These are phyloP conservation scores for Puya raimondii DNA, from an alignment of 176 grass and related monocot genomes.

Conservation along the genomic window DNA sequence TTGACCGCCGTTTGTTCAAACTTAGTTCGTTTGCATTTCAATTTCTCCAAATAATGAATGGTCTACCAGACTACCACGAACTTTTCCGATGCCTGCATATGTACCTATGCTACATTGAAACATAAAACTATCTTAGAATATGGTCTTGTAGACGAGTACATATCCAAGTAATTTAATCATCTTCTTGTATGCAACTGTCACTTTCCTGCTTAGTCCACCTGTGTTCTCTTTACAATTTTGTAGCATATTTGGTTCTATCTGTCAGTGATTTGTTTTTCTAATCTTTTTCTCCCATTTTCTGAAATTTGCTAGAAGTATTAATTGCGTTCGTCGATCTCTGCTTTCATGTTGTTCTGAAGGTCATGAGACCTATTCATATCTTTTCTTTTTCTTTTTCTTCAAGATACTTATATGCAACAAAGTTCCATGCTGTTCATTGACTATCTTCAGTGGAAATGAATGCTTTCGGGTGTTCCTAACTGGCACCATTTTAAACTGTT, in stretches of 20 bases:
- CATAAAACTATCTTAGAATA: background rate
- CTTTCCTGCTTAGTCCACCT: background rate
- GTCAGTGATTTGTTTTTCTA: background rate
- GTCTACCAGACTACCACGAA: background rate
- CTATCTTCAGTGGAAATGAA: background rate
- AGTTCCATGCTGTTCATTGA: background rate
- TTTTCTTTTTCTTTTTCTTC: background rate
- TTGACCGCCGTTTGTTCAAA: background rate
- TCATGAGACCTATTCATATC: background rate
- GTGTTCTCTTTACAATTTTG: background rate
- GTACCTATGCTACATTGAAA: background rate
- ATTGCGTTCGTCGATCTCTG: background rate
- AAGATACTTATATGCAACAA: background rate
- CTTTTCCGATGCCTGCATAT: background rate
- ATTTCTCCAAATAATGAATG: background rate
- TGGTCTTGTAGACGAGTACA: background rate
- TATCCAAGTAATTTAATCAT: background rate
- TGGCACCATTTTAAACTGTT: background rate
- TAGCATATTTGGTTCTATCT: background rate
- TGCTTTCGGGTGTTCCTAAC: background rate
- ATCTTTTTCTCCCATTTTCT: background rate
- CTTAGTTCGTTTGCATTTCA: background rate
- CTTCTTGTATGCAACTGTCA: background rate
- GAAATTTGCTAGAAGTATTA: background rate
- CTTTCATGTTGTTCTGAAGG: background rate